Evolutionary conservation across 768 basidiomycete genomes (phyloP).

Genomic region (Rubroboletus satanas): DNA sequence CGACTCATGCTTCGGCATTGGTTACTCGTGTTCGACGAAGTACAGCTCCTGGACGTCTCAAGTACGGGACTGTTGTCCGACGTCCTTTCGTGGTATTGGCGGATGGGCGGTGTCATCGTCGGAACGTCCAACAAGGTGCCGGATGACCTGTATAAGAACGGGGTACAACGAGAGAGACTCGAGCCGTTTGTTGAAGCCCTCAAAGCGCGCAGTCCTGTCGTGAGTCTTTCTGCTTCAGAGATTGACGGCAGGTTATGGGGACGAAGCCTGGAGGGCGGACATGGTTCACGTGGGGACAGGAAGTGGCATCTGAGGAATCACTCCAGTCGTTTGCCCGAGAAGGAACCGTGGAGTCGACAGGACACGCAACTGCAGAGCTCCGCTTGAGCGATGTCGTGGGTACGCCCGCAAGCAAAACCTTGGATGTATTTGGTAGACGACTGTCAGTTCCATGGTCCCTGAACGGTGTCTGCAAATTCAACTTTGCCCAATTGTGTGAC

Average conservation of each 20-base stretch:
- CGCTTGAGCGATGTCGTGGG: too few relatives aligned
- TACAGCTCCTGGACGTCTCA: conserved; percentile 55
- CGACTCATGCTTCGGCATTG: conserved; percentile 45
- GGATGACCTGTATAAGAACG: conserved; percentile 54
- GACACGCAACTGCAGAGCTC: background rate
- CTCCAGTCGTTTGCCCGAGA: background rate
- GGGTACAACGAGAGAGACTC: conserved; percentile 42
- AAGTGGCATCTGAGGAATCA: background rate
- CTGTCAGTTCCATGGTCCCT: background rate
- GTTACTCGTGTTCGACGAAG: conserved; percentile 51
- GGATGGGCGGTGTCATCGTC: conserved; percentile 50
- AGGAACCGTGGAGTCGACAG: background rate
- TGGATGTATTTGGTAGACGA: background rate
- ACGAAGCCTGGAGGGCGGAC: background rate
- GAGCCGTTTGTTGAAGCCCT: background rate
- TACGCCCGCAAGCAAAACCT: background rate
- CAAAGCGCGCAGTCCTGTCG: conserved; percentile 43
- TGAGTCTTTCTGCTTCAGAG: conserved; percentile 14
- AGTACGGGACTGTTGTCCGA: conserved; percentile 49
- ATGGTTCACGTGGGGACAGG: background rate
- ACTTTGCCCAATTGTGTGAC: conserved; percentile 36
- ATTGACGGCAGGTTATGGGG: conserved; percentile 38
- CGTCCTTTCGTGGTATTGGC: conserved; percentile 60
- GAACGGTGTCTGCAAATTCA: background rate
- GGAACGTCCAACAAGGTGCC: conserved; percentile 49